Percentiles rank a stretch among this genome's conserved stretches.
phyloP scores from a whole-genome alignment of 306 rosid species.

The Fragaria ananassa region DNA sequence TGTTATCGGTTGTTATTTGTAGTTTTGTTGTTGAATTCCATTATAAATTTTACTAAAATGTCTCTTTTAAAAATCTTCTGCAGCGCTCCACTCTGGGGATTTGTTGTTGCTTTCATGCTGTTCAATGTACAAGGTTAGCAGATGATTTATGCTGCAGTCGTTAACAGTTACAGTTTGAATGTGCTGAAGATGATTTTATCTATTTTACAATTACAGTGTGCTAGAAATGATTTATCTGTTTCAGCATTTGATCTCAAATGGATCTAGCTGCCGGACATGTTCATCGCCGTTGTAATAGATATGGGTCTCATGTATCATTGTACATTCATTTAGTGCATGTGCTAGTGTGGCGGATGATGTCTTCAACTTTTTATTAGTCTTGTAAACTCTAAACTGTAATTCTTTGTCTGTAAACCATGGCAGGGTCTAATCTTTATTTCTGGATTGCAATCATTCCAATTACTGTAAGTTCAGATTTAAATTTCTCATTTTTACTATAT shows the following conservation, averaged over 20 bases:
- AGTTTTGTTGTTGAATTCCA: conserved; percentile 19
- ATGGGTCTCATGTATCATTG: not conserved
- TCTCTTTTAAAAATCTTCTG: conserved; percentile 35
- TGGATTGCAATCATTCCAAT: conserved; percentile 95
- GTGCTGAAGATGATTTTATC: not conserved
- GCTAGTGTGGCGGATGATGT: not conserved
- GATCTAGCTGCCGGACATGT: not conserved
- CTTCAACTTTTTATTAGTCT: conserved; percentile 13
- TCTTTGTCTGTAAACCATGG: conserved; percentile 16
- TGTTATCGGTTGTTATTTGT: conserved; percentile 4
- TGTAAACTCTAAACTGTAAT: conserved; percentile 21
- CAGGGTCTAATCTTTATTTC: conserved; percentile 96
- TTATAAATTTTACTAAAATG: conserved; percentile 24
- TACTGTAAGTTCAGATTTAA: conserved; percentile 51
- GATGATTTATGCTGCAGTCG: not conserved
- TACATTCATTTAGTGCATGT: not conserved
- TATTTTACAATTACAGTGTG: not conserved
- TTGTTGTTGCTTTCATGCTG: conserved; percentile 91
- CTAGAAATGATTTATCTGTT: not conserved
- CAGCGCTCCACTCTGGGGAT: conserved; percentile 95
- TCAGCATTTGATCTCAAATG: not conserved
- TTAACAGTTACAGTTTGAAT: not conserved
- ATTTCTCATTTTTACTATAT: conserved; percentile 5
- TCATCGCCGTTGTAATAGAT: not conserved
- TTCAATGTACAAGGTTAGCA: conserved; percentile 80